A percentile compares a stretch with the other conserved stretches of the same genome.
phyloP scores from a whole-genome alignment of 352 stramenopile genomes.

The Phytophthora idaei region DNA sequence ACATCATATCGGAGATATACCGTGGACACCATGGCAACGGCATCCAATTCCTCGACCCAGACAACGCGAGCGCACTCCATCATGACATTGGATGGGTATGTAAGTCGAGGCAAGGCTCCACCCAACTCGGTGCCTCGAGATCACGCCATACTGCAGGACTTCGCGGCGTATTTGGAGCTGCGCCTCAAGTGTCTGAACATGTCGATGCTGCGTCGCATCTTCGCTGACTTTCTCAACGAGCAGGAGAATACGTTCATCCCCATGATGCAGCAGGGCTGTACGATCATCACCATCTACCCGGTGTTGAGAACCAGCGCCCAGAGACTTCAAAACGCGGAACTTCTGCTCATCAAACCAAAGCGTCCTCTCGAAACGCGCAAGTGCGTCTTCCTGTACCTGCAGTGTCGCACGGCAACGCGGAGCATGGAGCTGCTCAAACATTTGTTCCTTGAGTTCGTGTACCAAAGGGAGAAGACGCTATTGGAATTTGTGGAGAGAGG shows the following conservation, averaged over 20 bases:
- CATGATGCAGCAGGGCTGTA: constrained; percentile 41
- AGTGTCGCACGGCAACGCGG: constrained; percentile 39
- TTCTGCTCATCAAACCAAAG: constrained; percentile 45
- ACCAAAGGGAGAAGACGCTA: constrained; percentile 29
- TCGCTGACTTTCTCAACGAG: constrained; percentile 56
- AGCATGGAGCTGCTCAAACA: constrained; percentile 45
- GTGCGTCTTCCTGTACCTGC: constrained; percentile 51
- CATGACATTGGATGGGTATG: constrained; percentile 37
- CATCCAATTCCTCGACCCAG: not conserved
- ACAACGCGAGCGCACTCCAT: constrained; percentile 6
- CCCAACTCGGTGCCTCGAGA: constrained; percentile 34
- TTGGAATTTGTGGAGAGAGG: constrained; percentile 36
- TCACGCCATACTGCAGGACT: constrained; percentile 52
- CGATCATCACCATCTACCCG: constrained; percentile 52
- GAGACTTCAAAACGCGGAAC: constrained; percentile 9
- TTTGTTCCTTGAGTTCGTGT: constrained; percentile 47
- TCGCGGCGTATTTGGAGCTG: constrained; percentile 55
- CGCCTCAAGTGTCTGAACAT: constrained; percentile 54
- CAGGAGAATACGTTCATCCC: constrained; percentile 50
- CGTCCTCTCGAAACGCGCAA: constrained; percentile 9
- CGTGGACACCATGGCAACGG: not conserved
- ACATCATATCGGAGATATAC: too few relatives aligned
- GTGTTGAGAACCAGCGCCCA: constrained; percentile 18
- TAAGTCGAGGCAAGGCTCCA: constrained; percentile 27
- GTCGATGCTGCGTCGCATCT: constrained; percentile 55